Evolutionary conservation across 768 basidiomycete species (phyloP), one percentile per base, ranked within the genome.

Genomic region (Rickenella mellea): DNA sequence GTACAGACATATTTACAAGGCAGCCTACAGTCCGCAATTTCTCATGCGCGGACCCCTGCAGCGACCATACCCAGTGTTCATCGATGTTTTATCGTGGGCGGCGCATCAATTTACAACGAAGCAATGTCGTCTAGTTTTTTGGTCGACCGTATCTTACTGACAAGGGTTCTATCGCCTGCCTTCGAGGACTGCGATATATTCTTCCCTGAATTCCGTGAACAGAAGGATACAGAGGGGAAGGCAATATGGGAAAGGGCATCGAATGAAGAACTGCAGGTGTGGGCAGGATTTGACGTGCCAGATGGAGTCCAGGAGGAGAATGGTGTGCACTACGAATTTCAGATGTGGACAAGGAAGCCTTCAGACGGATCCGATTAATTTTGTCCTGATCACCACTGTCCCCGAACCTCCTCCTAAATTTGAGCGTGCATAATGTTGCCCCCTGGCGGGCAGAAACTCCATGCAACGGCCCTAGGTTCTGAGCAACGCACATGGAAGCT

Each of bases 181-280:
- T 89, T 91, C 55, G 67, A 78, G 6, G 75, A 79, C 24, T 98
- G 92, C 59, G 93, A 98, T 58, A 80, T 83, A 12, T 86, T 84
- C 63, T 77, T 99, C 59, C 78, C 85, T 1, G 77, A 88, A 48
- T 83, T 93, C 55, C 57, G 68, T 40, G 55, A 47, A n/a, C 50
- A 47, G 9, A 51, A 32, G 20, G 46, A 33, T 9, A 46, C 30
- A 25, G 50, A 45, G 4, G 49, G 49, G 7, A 47, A 49, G 32
- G 24, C 35, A n/a, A 49, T 49, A 19, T 93, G 89, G 88, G 64
- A 48, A 47, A 65, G 62, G 52, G 69, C 77, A 25, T 62, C 71
- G 12, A 79, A 88, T 51, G 65, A 67, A 15, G 80, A 77, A 42
- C 66, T 96, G 57, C 57, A 71, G 47, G 69, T 67, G 8, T 98